Percentiles rank a stretch among this genome's conserved stretches.
Evolutionary conservation across 2,329 filamentous ascomycete species (phyloP).

Genomic region (Exophiala spinifera): DNA sequence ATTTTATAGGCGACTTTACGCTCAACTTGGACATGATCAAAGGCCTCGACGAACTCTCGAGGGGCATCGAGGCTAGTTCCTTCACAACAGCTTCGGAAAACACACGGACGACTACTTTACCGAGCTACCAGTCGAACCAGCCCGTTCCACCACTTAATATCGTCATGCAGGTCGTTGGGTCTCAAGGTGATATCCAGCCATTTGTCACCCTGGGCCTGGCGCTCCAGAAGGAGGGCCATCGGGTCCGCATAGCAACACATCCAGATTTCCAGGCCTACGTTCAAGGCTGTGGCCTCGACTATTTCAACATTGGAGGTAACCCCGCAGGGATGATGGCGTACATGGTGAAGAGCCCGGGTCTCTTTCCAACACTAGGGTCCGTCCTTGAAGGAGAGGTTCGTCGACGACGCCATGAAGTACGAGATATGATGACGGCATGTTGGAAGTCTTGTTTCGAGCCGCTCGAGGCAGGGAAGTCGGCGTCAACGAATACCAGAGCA

Average conservation of each 20-base stretch:
- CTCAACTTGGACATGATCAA: too few relatives aligned
- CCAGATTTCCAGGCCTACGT: slow-evolving; percentile 65
- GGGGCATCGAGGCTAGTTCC: too few relatives aligned
- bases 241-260: slow-evolving; percentile 71
- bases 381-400: slow-evolving; percentile 72
- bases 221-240: slow-evolving; percentile 65
- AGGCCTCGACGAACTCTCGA: too few relatives aligned
- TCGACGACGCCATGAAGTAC: slow-evolving; percentile 70
- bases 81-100: too few relatives aligned
- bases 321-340: slow-evolving; percentile 76
- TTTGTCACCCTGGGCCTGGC: slow-evolving; percentile 67
- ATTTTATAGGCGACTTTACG: too few relatives aligned
- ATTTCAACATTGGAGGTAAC: slow-evolving; percentile 73
- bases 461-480: slow-evolving; percentile 46
- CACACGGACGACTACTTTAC: too few relatives aligned
- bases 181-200: slow-evolving; percentile 70
- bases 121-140: too few relatives aligned
- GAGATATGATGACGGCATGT: slow-evolving; percentile 73
- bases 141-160: slow-evolving; percentile 52
- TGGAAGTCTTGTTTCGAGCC: slow-evolving; percentile 76
- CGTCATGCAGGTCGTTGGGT: slow-evolving; percentile 72
- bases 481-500: slow-evolving; percentile 49
- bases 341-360: slow-evolving; percentile 82
- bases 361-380: slow-evolving; percentile 77
- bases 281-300: slow-evolving; percentile 67